A percentile compares a stretch with the other conserved stretches of the same genome.
These are phyloP conservation scores for Cucurbita ficifolia DNA, from an alignment of 306 rosid genomes.

Conservation along the genomic window DNA sequence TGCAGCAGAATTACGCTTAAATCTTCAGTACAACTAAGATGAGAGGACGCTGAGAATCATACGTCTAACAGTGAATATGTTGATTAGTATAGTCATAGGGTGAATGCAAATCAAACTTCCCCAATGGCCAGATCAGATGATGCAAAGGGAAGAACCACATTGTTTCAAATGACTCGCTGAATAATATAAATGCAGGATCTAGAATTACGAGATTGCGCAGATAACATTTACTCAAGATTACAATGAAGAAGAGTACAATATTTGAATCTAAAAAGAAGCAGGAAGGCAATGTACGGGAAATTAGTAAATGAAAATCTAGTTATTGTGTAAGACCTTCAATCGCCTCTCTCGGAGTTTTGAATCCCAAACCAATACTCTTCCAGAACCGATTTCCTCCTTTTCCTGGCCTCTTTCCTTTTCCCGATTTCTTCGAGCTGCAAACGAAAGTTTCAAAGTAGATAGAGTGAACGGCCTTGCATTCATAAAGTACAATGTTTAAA, in stretches of 20 bases:
- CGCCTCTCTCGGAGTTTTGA: constrained; percentile 56
- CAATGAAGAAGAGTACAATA: not conserved
- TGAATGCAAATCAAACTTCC: not conserved
- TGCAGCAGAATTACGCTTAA: not conserved
- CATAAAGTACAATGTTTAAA: not conserved
- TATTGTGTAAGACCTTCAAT: constrained; percentile 19
- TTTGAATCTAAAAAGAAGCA: not conserved
- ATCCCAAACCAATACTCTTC: constrained; percentile 47
- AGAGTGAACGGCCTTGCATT: not conserved
- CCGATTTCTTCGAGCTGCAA: constrained; percentile 42
- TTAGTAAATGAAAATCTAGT: not conserved
- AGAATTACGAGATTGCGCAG: not conserved
- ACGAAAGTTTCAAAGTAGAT: not conserved
- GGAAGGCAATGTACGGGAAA: not conserved
- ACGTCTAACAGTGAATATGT: not conserved
- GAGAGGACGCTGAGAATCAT: not conserved
- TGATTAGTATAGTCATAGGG: too few relatives aligned
- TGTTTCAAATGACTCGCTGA: too few relatives aligned
- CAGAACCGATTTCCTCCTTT: constrained; percentile 52
- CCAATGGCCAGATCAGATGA: not conserved
- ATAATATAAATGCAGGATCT: not conserved
- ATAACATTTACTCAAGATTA: not conserved
- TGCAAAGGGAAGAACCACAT: not conserved
- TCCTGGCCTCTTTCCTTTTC: constrained; percentile 54
- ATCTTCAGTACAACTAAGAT: not conserved